These are phyloP conservation scores for Coemansia sp. DNA, from an alignment of 192 early-diverging fungal genomes.

Conservation along the genomic window DNA sequence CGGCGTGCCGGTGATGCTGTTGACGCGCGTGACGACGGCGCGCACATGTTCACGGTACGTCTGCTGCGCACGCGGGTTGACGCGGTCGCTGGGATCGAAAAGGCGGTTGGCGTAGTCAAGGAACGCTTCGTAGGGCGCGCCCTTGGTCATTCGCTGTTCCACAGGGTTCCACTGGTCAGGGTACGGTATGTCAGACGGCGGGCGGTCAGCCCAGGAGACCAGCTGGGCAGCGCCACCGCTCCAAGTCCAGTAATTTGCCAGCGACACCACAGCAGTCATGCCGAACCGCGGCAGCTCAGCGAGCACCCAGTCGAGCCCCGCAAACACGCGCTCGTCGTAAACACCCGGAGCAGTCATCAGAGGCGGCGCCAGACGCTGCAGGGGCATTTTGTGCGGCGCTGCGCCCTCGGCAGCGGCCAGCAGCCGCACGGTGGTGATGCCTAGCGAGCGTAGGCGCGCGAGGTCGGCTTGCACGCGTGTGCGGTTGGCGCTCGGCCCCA, in stretches of 20 bases:
- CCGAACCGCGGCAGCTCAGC: slow-evolving; percentile 53
- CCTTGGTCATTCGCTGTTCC: slow-evolving; percentile 15
- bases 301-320: slow-evolving; percentile 64
- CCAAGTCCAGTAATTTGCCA: slow-evolving; percentile 73
- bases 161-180: slow-evolving; percentile 50
- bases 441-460: slow-evolving; percentile 29
- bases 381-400: slow-evolving; percentile 33
- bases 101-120: slow-evolving; percentile 53
- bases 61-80: slow-evolving; percentile 29
- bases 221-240: slow-evolving; percentile 64
- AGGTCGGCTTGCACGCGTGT: slow-evolving; percentile 57
- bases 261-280: slow-evolving; percentile 58
- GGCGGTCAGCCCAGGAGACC: slow-evolving; percentile 55
- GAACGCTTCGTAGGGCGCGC: slow-evolving; percentile 39
- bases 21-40: slow-evolving; percentile 45
- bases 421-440: slow-evolving; percentile 63
- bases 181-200: slow-evolving; percentile 57
- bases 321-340: slow-evolving; percentile 58
- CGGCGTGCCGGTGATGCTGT: slow-evolving; percentile 48
- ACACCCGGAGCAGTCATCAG: slow-evolving; percentile 55
- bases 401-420: slow-evolving; percentile 62
- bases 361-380: slow-evolving; percentile 54
- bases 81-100: slow-evolving; percentile 22
- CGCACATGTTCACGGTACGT: slow-evolving; percentile 53
- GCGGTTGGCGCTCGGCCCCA: slow-evolving; percentile 50